Evolutionary conservation across 2,329 filamentous ascomycete genomes (phyloP).

Genomic region (Fusarium proliferatum): DNA sequence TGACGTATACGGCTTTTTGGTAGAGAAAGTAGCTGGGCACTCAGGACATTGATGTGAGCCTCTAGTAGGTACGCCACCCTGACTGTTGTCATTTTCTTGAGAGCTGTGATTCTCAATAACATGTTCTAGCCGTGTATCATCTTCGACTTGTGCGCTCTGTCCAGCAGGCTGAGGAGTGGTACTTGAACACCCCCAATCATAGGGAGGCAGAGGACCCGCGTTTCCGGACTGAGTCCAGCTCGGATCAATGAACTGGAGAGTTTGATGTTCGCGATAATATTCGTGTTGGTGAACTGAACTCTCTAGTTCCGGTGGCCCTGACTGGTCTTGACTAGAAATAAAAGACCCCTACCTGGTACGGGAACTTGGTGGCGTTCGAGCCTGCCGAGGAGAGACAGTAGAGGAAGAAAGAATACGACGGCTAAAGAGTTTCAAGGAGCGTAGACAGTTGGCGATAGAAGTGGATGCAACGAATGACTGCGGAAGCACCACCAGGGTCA

Average conservation of each 20-base stretch:
- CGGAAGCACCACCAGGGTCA: constrained; percentile 10
- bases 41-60: not conserved
- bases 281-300: not conserved
- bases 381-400: not conserved
- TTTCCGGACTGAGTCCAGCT: not conserved
- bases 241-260: not conserved
- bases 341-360: not conserved
- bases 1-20: not conserved
- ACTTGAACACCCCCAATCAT: constrained; percentile 1
- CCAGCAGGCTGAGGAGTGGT: constrained; percentile 1
- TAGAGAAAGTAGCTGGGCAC: not conserved
- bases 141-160: constrained; percentile 1
- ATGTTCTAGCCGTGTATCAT: constrained; percentile 1
- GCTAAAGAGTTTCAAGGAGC: not conserved
- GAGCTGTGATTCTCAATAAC: not conserved
- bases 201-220: not conserved
- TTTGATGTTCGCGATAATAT: not conserved
- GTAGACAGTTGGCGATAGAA: not conserved
- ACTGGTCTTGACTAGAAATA: not conserved
- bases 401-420: not conserved
- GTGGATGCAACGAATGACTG: constrained; percentile 2
- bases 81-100: not conserved
- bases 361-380: not conserved
- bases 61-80: not conserved
- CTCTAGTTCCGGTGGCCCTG: not conserved